phyloP scores from a whole-genome alignment of 108 stramenopile species.

The Cyclotella cryptica region DNA sequence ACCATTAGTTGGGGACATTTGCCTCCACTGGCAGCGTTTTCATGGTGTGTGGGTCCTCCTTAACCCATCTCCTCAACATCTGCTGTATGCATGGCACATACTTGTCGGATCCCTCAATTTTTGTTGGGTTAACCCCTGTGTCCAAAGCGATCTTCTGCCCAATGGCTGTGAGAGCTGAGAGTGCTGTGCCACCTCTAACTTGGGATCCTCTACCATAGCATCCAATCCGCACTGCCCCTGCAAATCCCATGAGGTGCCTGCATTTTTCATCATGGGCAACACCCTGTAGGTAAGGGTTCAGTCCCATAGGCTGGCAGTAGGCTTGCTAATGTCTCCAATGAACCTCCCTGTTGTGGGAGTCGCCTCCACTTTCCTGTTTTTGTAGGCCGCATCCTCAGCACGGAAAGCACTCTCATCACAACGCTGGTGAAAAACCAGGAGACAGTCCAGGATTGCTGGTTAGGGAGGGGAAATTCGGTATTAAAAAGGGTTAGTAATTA shows the following conservation, averaged over 20 bases:
- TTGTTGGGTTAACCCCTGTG: too few species aligned
- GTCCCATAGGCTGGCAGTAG: neutral
- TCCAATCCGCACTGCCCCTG: too few species aligned
- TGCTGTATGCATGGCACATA: too few species aligned
- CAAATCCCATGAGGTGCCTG: too few species aligned
- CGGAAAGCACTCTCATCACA: neutral
- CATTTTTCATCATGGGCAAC: neutral
- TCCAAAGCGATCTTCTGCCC: too few species aligned
- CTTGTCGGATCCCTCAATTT: constrained; percentile 6
- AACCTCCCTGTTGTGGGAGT: neutral
- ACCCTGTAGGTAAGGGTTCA: too few species aligned
- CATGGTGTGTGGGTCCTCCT: too few species aligned
- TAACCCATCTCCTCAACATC: too few species aligned
- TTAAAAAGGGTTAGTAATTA: neutral
- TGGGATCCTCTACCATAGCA: too few species aligned
- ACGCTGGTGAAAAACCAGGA: neutral
- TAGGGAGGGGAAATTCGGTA: neutral
- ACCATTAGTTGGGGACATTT: neutral
- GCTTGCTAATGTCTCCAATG: neutral
- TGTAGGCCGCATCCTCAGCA: too few species aligned
- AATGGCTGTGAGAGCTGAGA: too few species aligned
- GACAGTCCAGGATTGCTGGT: constrained; percentile 8
- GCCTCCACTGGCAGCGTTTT: constrained; percentile 16
- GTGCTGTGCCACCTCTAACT: neutral
- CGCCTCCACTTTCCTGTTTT: too few species aligned